A percentile compares a stretch with the other conserved stretches of the same genome.
These are phyloP conservation scores for thale cress (Arabidopsis thaliana) DNA, from an alignment of 345 rosid species.

Conservation along the genomic window TAIR10.1 NC_003074.8:5562501-5563000, in stretches of 20 bases:
- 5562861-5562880: background rate
- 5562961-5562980: constrained; percentile 19
- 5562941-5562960: background rate
- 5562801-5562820: background rate
- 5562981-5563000: constrained; percentile 31
- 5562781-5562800: constrained; percentile 26
- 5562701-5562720: constrained; percentile 32
- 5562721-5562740: constrained; percentile 34
- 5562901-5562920: constrained; percentile 40
- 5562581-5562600: constrained; percentile 6
- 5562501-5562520: too few species aligned
- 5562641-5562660: constrained; percentile 41
- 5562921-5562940: constrained; percentile 36
- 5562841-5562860: background rate
- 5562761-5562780: constrained; percentile 22
- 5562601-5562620: constrained; percentile 24
- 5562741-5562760: constrained; percentile 18
- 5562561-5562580: background rate
- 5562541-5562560: background rate
- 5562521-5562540: background rate
- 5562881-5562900: constrained; percentile 30
- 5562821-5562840: background rate
- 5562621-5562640: constrained; percentile 18
- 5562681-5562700: constrained; percentile 24
- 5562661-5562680: constrained; percentile 24